Percentiles rank a stretch among this genome's conserved stretches.
phyloP scores from a whole-genome alignment of 2,329 filamentous ascomycete species.

The Nemania abortiva region DNA sequence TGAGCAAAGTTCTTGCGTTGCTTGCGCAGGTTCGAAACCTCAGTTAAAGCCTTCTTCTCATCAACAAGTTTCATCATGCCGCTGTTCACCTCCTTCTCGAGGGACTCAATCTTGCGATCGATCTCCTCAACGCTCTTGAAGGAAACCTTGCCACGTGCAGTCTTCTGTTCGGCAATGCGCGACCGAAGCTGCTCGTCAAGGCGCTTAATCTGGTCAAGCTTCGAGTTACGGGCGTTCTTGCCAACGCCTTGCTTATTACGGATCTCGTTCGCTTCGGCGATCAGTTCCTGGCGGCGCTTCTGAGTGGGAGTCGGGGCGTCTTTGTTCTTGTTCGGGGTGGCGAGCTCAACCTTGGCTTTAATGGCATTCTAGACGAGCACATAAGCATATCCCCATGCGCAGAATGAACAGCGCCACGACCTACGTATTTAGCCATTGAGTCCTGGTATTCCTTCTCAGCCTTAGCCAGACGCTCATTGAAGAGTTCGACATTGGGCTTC shows the following conservation, averaged over 20 bases:
- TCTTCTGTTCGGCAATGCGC: conserved; percentile 88
- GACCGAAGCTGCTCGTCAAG: conserved; percentile 90
- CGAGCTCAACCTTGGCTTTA: conserved; percentile 88
- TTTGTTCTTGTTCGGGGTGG: conserved; percentile 77
- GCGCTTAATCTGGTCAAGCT: conserved; percentile 91
- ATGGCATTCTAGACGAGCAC: conserved; percentile 74
- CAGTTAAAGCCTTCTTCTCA: conserved; percentile 91
- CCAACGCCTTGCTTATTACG: conserved; percentile 86
- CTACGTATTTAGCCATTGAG: conserved; percentile 70
- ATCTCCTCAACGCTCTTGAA: conserved; percentile 93
- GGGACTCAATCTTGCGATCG: conserved; percentile 81
- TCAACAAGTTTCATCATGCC: conserved; percentile 96
- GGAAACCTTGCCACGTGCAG: conserved; percentile 79
- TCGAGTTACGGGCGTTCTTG: conserved; percentile 82
- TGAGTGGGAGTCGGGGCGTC: conserved; percentile 83
- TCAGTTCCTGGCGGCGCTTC: conserved; percentile 88
- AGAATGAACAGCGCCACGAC: conserved; percentile 33
- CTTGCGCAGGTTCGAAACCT: conserved; percentile 87
- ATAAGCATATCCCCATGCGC: conserved; percentile 32
- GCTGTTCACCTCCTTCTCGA: conserved; percentile 87
- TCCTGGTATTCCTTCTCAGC: conserved; percentile 89
- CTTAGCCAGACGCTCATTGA: conserved; percentile 81
- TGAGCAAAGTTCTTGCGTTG: conserved; percentile 90
- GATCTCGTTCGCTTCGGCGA: conserved; percentile 84
- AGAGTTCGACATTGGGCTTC: conserved; percentile 88